Percentiles rank a stretch among this genome's conserved stretches.
These are phyloP conservation scores for Melanomma pulvis-pyrius DNA, from an alignment of 495 filamentous ascomycete species.

Conservation along the genomic window DNA sequence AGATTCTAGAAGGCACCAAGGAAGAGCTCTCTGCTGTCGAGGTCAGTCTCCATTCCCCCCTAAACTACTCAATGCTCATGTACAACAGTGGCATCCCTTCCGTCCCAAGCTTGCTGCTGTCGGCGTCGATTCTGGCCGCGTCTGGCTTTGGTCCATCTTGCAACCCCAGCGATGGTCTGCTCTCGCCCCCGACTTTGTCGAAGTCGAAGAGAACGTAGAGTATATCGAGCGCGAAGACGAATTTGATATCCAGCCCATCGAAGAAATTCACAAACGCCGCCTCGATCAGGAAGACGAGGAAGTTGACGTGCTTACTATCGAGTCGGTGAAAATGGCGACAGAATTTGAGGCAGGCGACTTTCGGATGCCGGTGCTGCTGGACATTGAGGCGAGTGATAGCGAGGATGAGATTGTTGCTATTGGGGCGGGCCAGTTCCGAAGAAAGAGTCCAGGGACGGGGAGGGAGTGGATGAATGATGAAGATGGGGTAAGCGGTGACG, in stretches of 20 bases:
- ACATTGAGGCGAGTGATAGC: constrained; percentile 73
- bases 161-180: constrained; percentile 96
- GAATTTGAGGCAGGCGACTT: constrained; percentile 67
- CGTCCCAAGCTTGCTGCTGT: constrained; percentile 87
- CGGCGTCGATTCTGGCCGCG: constrained; percentile 82
- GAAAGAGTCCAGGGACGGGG: constrained; percentile 67
- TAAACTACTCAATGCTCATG: background rate
- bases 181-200: constrained; percentile 92
- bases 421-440: constrained; percentile 78
- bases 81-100: constrained; percentile 76
- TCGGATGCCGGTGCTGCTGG: constrained; percentile 83
- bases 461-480: constrained; percentile 56
- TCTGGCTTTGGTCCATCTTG: constrained; percentile 92
- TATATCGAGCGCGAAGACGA: constrained; percentile 95
- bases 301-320: constrained; percentile 81
- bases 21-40: constrained; percentile 94
- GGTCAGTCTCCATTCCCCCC: constrained; percentile 24
- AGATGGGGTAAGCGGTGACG: constrained; percentile 51
- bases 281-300: constrained; percentile 87
- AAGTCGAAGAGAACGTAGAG: constrained; percentile 97
- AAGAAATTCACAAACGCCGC: constrained; percentile 89
- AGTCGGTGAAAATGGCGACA: constrained; percentile 59
- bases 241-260: constrained; percentile 94
- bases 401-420: constrained; percentile 90
- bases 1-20: constrained; percentile 92